Conservation (phyloP, 2,329 filamentous ascomycete species). For the Teratosphaeria viscida region DNA sequence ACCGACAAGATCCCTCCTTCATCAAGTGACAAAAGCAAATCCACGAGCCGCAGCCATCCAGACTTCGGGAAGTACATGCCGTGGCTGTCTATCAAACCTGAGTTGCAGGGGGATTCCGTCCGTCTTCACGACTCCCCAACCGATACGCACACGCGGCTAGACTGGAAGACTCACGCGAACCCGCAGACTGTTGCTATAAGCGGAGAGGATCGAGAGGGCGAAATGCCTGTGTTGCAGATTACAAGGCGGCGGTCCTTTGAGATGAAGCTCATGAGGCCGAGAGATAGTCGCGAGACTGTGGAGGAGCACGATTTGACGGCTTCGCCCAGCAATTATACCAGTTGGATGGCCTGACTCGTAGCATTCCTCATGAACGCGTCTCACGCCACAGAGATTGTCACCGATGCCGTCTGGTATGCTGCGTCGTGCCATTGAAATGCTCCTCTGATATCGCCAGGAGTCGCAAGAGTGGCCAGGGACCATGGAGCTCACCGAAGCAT, state of each 20-base stretch:
- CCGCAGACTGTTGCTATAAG: neutral
- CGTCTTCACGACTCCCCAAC: neutral
- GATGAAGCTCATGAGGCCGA: neutral
- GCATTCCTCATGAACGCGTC: too few relatives aligned
- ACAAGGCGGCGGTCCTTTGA: neutral
- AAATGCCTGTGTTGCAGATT: neutral
- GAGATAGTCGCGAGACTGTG: neutral
- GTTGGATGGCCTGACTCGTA: neutral
- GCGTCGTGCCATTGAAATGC: too few relatives aligned
- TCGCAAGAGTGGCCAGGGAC: too few relatives aligned
- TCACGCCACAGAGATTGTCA: too few relatives aligned
- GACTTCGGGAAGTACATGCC: neutral
- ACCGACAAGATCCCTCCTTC: neutral
- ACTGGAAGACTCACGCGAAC: neutral
- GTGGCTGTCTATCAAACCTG: neutral
- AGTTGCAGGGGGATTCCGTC: neutral
- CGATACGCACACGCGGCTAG: neutral
- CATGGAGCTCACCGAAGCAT: too few relatives aligned
- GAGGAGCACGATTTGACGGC: neutral
- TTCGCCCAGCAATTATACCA: neutral
- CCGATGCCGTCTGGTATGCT: too few relatives aligned
- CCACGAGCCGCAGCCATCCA: neutral
- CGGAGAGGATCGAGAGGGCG: neutral
- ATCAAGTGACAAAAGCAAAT: neutral
- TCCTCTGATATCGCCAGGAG: too few relatives aligned